Conservation (phyloP, 1,284 basidiomycete species). For the Anthracocystis walkeri region DNA sequence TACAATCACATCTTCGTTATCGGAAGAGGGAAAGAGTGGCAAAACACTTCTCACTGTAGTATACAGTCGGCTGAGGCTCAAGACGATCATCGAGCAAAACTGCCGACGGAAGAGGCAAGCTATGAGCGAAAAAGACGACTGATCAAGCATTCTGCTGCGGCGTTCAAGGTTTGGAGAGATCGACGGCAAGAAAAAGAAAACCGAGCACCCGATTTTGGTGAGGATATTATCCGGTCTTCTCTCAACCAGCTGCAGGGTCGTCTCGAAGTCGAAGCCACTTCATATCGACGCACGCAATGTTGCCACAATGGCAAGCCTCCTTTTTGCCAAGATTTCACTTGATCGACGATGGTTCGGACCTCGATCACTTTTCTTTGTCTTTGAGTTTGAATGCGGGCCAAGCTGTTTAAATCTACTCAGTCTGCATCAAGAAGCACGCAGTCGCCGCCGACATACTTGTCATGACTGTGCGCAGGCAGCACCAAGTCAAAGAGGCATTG, state of each 20-base stretch:
- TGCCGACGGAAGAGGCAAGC: not conserved
- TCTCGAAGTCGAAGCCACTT: not conserved
- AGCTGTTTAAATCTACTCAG: no score
- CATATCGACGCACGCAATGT: not conserved
- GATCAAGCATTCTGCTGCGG: not conserved
- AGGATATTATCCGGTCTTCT: not conserved
- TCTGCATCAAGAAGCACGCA: no score
- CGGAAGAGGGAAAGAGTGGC: no score
- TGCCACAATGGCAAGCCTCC: not conserved
- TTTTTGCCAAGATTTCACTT: not conserved
- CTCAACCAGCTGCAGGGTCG: not conserved
- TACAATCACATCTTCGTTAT: no score
- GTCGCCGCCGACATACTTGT: no score
- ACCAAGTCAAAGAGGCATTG: not conserved
- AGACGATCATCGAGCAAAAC: no score
- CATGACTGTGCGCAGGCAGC: no score
- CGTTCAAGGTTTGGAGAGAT: not conserved
- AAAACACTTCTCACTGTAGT: no score
- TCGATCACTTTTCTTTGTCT: not conserved
- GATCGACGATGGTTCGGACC: not conserved
- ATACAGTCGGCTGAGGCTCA: no score
- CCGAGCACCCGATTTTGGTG: not conserved
- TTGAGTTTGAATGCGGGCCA: not conserved
- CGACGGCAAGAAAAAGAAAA: not conserved
- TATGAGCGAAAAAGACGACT: not conserved